Percentiles rank a stretch among this genome's conserved stretches.
phyloP scores from a whole-genome alignment of 345 rosid genomes.

The Brassica carinata region DNA sequence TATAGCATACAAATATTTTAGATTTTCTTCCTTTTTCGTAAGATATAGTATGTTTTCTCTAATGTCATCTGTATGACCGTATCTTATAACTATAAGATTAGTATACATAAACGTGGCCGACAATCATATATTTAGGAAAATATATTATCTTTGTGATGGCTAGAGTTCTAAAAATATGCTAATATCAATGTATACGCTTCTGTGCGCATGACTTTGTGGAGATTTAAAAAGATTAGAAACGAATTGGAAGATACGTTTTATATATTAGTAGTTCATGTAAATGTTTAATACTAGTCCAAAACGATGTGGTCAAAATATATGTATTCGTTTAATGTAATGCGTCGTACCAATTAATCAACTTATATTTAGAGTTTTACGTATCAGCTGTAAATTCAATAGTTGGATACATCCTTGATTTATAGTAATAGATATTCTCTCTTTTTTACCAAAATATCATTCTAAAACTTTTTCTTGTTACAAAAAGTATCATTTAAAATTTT shows the following conservation, averaged over 20 bases:
- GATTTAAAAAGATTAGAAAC: neutral
- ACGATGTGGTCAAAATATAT: neutral
- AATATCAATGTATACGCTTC: neutral
- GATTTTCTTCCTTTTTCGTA: neutral
- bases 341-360: neutral
- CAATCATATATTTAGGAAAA: neutral
- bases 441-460: neutral
- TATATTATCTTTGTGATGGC: neutral
- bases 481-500: neutral
- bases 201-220: neutral
- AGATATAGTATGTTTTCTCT: neutral
- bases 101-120: conserved; percentile 25
- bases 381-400: neutral
- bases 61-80: neutral
- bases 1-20: neutral
- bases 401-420: neutral
- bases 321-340: neutral
- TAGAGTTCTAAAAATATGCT: neutral
- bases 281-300: conserved; percentile 9
- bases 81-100: neutral
- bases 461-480: neutral
- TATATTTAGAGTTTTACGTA: neutral
- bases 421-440: neutral
- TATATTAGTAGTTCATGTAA: neutral
- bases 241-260: neutral